Conservation (phyloP, 495 filamentous ascomycete species). For the Glonium stellatum region DNA sequence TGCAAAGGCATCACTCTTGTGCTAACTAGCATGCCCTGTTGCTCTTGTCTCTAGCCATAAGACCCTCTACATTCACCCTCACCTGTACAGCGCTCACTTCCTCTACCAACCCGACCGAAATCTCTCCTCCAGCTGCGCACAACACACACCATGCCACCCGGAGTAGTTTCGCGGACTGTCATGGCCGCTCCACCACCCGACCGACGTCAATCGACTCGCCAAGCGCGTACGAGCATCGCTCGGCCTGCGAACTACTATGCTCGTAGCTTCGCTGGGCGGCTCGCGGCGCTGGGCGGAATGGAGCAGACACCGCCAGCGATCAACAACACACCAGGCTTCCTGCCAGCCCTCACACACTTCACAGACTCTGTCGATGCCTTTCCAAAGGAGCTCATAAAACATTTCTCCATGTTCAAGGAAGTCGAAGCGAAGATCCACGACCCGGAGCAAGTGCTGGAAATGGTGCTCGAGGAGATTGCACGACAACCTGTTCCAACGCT, state of each 20-base stretch:
- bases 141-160: slow-evolving; percentile 20
- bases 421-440: slow-evolving; percentile 90
- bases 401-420: slow-evolving; percentile 92
- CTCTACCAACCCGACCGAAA: neutral
- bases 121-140: neutral
- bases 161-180: slow-evolving; percentile 13
- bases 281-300: slow-evolving; percentile 30
- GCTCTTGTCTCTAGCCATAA: neutral
- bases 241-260: slow-evolving; percentile 52
- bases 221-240: slow-evolving; percentile 55
- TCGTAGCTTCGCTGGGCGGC: slow-evolving; percentile 45
- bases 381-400: slow-evolving; percentile 85
- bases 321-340: slow-evolving; percentile 56
- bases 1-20: neutral
- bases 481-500: slow-evolving; percentile 38
- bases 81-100: neutral
- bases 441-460: slow-evolving; percentile 62
- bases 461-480: slow-evolving; percentile 57
- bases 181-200: slow-evolving; percentile 29
- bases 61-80: neutral
- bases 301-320: slow-evolving; percentile 32
- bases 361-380: slow-evolving; percentile 87
- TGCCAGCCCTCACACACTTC: slow-evolving; percentile 90
- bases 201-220: slow-evolving; percentile 50
- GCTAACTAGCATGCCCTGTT: neutral